Base-by-base conservation (phyloP, 352 stramenopile genomes). In the Phytophthora foliorum region DNA sequence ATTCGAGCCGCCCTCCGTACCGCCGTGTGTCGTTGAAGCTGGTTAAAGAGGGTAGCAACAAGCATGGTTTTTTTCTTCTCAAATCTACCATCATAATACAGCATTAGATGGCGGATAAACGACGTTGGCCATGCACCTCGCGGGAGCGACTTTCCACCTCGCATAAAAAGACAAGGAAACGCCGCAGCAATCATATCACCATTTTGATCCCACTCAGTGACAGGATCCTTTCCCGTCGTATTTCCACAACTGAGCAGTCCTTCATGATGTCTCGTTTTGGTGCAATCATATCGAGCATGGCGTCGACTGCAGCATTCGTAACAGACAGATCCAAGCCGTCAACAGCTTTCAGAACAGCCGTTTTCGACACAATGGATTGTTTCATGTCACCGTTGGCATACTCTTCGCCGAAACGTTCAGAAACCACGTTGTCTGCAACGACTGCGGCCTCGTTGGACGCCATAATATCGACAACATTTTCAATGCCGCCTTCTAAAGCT, bases 161-260 rank as follows among this genome's bases (percentile, higher is more conserved):
- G n/a, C 36, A 66, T 66, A 52, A 66, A 57, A 8, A 58, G 29
- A 9, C 10, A 16, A 4, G 41, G 60, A 42, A 63, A 69, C 1
- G 36, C 51, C 3, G 41, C 45, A 7, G 42, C 58, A n/a, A 67
- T 44, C 48, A 67, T 58, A 5, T 58, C 49, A 5, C 48, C 48
- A 36, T 67, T 67, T 34, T 58, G 10, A 13, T 17, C 1, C 58
- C 49, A 67, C 16, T 59, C 58, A 1, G 34, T 66, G 14, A 57
- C 6, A 16, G 36, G 38, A 16, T 55, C 32, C 10, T 24, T 25
- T 17, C 19, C 32, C 46, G 14, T 14, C 29, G 16, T 16, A 57
- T 6, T 11, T 4, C n/a, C 19, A 32, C 34, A 41, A 29, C 1
- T 11, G 6, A 25, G 6, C 6, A n/a, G 11, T 22, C 4, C 6